Conservation (phyloP, 768 basidiomycete species). For the Tricholoma matsutake region DNA sequence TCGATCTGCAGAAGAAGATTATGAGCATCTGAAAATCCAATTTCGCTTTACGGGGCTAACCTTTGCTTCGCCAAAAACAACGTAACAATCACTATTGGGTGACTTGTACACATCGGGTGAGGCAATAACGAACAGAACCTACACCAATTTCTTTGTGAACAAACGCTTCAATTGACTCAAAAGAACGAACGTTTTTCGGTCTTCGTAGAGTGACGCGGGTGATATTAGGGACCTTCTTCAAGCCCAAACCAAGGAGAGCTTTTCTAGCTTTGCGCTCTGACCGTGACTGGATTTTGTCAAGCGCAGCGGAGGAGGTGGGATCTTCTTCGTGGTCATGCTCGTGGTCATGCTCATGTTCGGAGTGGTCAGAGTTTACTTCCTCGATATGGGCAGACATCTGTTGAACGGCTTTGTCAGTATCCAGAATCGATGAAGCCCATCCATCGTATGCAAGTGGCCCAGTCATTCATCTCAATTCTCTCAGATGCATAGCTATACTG, state of each 20-base stretch:
- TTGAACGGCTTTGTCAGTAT: constrained; percentile 28
- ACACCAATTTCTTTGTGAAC: not conserved
- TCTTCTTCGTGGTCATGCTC: constrained; percentile 69
- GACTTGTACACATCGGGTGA: constrained; percentile 98
- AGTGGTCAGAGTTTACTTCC: constrained; percentile 80
- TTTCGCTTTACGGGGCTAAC: constrained; percentile 28
- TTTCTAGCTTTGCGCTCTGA: constrained; percentile 96
- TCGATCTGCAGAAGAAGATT: constrained; percentile 53
- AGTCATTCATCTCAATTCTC: not conserved
- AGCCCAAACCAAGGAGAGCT: constrained; percentile 83
- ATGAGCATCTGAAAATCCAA: not conserved
- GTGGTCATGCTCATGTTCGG: constrained; percentile 54
- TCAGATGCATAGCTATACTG: not conserved
- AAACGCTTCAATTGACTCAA: not conserved
- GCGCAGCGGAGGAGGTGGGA: constrained; percentile 77
- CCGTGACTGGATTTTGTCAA: constrained; percentile 92
- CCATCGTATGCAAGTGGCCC: constrained; percentile 25
- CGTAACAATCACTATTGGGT: constrained; percentile 95
- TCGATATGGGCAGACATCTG: constrained; percentile 84
- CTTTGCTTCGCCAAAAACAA: constrained; percentile 98
- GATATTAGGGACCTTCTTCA: constrained; percentile 91
- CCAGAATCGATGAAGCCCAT: constrained; percentile 26
- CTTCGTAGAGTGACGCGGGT: constrained; percentile 92
- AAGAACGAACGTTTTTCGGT: constrained; percentile 79
- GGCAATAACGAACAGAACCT: constrained; percentile 91